Evolutionary conservation across 1,284 basidiomycete species (phyloP), one percentile per base, ranked within the genome.

Genomic region (Prillingera fragicola): DNA sequence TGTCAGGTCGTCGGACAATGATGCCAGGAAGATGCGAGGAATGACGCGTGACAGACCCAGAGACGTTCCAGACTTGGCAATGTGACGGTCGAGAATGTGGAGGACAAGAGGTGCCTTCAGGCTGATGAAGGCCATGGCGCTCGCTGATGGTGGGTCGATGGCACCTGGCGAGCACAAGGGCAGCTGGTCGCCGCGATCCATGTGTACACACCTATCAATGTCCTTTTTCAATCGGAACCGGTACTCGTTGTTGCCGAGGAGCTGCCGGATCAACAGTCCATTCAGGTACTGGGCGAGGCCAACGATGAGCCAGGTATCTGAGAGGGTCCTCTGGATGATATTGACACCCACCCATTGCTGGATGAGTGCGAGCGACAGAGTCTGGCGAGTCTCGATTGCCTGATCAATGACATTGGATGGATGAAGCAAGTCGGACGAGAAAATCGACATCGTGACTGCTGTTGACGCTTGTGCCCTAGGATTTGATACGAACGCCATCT

Each of bases 301-400:
- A 56, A 94, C 88, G 52, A 94, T 83, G 14, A 99, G 80, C 95
- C 95, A 99, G 7, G 84, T 82, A 70, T 98, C 95, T 8, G 90
- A 86, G 78, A 87, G 88, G n/a, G 84, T 81, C 71, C 89, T 89
- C 43, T 86, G 91, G 45, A 94, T 83, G 58, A 99, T 90, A 70
- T 97, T 95, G 72, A 99, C 84, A 17, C 95, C 94, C 42, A 90
- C 79, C 95, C 95, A 98, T 70, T 99, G 95, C 57, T 83, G 89
- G 6, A 91, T 91, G 29, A 98, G 77, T 2, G 87, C 84, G 62
- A 97, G 87, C 22, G 84, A 80, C 32, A 98, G 78, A 14, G 81
- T 76, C 49, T 94, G 89, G 14, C 92, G 79, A 1, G 91, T 87
- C 64, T 96, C 89, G 57, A 90, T 80, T 1, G 88, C 87, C 67